Evolutionary conservation across 257 asterid genomes (phyloP).

Genomic region (Ajuga chamaepitys): DNA sequence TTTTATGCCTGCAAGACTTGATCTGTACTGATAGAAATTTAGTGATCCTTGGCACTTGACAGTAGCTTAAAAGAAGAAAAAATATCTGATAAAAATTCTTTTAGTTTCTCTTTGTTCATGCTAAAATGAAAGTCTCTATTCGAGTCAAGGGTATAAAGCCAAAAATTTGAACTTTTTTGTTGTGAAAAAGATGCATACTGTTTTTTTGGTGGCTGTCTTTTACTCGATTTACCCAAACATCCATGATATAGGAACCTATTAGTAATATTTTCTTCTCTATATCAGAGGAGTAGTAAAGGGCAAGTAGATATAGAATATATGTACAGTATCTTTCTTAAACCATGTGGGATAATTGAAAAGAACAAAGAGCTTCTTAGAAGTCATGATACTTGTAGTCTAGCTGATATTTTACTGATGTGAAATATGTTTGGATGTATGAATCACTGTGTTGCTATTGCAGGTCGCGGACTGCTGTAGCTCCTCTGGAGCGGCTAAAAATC

Average conservation of each 20-base stretch:
- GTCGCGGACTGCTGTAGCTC: slow-evolving; percentile 98
- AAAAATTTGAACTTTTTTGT: background rate
- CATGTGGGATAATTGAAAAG: background rate
- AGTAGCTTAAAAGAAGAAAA: no score
- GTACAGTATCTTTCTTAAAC: background rate
- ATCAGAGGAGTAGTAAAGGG: background rate
- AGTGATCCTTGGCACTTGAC: background rate
- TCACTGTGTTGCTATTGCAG: slow-evolving; percentile 36
- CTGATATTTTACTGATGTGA: background rate
- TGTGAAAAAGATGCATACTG: background rate
- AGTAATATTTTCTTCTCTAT: background rate
- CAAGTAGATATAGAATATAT: background rate
- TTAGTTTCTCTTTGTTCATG: background rate
- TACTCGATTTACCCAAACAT: background rate
- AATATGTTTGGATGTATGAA: background rate
- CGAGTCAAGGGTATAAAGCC: background rate
- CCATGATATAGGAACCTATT: background rate
- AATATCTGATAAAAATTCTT: background rate
- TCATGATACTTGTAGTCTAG: background rate
- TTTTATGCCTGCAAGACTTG: background rate
- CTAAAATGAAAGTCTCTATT: background rate
- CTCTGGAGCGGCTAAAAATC: slow-evolving; percentile 92
- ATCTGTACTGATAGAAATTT: background rate
- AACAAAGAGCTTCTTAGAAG: slow-evolving; percentile 5
- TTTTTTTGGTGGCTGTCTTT: background rate